These are phyloP conservation scores for Kwoniella dendrophila DNA, from an alignment of 768 basidiomycete genomes.

Conservation along the genomic window DNA sequence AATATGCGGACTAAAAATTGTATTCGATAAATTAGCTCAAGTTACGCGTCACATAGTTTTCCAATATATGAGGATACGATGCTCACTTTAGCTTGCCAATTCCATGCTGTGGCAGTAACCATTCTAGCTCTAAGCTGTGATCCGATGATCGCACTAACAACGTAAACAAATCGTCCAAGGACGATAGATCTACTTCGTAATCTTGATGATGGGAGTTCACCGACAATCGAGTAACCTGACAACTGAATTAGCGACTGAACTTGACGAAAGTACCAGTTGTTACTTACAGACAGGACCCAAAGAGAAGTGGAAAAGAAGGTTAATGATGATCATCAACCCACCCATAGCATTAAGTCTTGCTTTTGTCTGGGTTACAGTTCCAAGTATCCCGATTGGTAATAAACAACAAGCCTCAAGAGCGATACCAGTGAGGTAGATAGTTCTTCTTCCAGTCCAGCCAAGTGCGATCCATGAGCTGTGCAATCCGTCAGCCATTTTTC, in stretches of 20 bases:
- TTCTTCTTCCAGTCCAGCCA: slow-evolving; percentile 26
- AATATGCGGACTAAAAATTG: slow-evolving; percentile 19
- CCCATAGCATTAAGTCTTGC: slow-evolving; percentile 27
- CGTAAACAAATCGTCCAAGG: slow-evolving; percentile 31
- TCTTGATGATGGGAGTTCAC: slow-evolving; percentile 32
- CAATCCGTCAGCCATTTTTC: neutral
- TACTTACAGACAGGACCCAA: slow-evolving; percentile 33
- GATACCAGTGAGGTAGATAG: slow-evolving; percentile 37
- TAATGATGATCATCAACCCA: slow-evolving; percentile 34
- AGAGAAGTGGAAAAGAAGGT: slow-evolving; percentile 35
- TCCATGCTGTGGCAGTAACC: slow-evolving; percentile 28
- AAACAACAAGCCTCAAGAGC: slow-evolving; percentile 17
- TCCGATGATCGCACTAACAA: slow-evolving; percentile 27
- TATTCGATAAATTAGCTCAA: neutral
- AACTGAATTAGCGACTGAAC: neutral
- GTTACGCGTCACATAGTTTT: neutral
- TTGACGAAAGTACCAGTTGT: neutral
- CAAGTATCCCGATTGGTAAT: slow-evolving; percentile 37
- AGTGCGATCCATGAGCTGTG: slow-evolving; percentile 27
- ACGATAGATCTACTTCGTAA: slow-evolving; percentile 30
- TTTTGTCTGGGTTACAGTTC: slow-evolving; percentile 15
- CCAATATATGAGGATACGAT: neutral
- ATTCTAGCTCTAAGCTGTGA: slow-evolving; percentile 29
- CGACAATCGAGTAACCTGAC: slow-evolving; percentile 39
- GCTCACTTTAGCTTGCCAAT: slow-evolving; percentile 37